A percentile compares a stretch with the other conserved stretches of the same genome.
Conservation (phyloP, 345 rosid species). For the Pugionium cornutum region DNA sequence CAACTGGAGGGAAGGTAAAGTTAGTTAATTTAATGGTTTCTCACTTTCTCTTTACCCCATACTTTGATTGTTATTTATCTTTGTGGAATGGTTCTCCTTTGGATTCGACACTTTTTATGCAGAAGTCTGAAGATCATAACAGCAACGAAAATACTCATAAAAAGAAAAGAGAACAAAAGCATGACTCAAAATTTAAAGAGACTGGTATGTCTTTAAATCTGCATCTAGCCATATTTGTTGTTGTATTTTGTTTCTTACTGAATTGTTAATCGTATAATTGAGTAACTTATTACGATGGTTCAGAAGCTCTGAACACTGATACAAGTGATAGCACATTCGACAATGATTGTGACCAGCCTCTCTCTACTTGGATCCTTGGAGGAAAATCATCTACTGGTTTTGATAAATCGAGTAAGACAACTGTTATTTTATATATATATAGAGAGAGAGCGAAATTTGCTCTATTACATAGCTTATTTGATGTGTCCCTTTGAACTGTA, state of each 20-base stretch:
- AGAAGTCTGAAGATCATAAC: conserved; percentile 14
- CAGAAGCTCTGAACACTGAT: neutral
- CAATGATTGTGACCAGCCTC: conserved; percentile 32
- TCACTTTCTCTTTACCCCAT: neutral
- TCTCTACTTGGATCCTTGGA: conserved; percentile 50
- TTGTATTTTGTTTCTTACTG: conserved; percentile 5
- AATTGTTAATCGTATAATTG: neutral
- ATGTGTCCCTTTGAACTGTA: neutral
- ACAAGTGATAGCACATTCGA: neutral
- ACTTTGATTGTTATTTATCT: neutral
- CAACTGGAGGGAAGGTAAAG: conserved; percentile 18
- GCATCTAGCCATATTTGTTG: conserved; percentile 1
- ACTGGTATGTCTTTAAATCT: conserved; percentile 2
- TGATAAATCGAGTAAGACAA: conserved; percentile 22
- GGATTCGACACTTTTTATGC: conserved; percentile 6
- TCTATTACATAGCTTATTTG: neutral
- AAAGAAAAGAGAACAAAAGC: conserved; percentile 11
- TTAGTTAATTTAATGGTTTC: neutral
- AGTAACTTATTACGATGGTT: conserved; percentile 18
- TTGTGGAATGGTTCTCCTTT: conserved; percentile 10
- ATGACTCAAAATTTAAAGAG: neutral
- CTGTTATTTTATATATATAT: neutral
- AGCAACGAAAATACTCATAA: neutral
- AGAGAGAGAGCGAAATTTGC: neutral
- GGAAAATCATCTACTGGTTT: conserved; percentile 23